A percentile compares a stretch with the other conserved stretches of the same genome.
Evolutionary conservation across 2,329 filamentous ascomycete genomes (phyloP).

Genomic region (Neofusicoccum kwambonambiense): DNA sequence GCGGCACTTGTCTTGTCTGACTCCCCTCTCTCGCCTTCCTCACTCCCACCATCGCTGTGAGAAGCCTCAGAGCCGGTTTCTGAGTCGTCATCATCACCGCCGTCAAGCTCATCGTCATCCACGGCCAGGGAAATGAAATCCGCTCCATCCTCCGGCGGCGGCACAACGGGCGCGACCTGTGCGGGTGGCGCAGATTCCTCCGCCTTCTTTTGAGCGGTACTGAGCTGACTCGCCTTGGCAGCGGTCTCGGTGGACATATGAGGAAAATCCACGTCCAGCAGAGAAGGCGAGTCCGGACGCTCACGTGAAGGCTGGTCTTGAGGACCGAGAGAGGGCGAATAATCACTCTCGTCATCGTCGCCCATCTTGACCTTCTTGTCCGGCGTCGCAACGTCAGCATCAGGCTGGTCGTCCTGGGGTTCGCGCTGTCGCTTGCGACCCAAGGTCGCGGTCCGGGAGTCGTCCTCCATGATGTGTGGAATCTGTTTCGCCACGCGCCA

Average conservation of each 20-base stretch:
- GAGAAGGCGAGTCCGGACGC: not conserved
- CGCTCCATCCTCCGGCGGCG: not conserved
- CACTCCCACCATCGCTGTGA: not conserved
- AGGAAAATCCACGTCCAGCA: not conserved
- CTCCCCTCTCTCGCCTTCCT: not conserved
- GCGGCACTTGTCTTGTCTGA: not conserved
- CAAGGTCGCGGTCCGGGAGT: constrained; percentile 49
- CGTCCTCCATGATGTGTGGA: constrained; percentile 20
- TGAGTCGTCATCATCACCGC: not conserved
- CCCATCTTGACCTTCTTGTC: constrained; percentile 7
- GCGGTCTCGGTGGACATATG: constrained; percentile 7
- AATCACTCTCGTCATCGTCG: not conserved
- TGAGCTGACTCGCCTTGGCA: not conserved
- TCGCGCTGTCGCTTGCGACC: constrained; percentile 36
- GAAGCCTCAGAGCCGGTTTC: not conserved
- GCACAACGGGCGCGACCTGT: not conserved
- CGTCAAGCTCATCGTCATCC: not conserved
- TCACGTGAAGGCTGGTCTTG: constrained; percentile 7
- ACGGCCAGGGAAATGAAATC: not conserved
- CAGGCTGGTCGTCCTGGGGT: not conserved
- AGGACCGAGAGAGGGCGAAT: not conserved
- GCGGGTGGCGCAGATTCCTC: not conserved
- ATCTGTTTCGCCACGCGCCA: not conserved
- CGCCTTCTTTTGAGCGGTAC: not conserved
- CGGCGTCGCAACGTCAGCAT: not conserved